Percentiles rank a stretch among this genome's conserved stretches.
Conservation (phyloP, 805 yeast genomes). For the Candida hungchunana region DNA sequence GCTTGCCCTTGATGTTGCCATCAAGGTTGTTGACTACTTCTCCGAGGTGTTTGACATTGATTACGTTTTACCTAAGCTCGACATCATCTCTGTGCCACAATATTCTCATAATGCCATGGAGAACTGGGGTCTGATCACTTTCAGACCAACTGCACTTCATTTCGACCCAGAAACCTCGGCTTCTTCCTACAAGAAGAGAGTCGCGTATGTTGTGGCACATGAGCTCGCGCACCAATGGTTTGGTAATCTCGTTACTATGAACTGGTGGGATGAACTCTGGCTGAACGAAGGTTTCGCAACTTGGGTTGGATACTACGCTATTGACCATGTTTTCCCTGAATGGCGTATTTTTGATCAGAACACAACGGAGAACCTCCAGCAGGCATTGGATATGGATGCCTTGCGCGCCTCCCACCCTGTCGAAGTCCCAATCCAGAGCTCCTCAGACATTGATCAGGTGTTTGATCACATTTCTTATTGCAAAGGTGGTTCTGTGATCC, state of each 20-base stretch:
- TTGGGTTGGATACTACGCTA: constrained; percentile 83
- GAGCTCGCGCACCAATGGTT: constrained; percentile 93
- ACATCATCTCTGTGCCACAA: constrained; percentile 75
- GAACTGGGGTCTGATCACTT: constrained; percentile 80
- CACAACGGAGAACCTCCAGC: constrained; percentile 66
- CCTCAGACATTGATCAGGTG: constrained; percentile 77
- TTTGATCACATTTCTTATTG: constrained; percentile 80
- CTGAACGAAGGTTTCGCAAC: constrained; percentile 87
- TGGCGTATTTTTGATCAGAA: constrained; percentile 83
- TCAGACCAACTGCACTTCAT: constrained; percentile 69
- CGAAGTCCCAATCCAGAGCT: constrained; percentile 74
- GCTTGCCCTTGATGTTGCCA: constrained; percentile 68
- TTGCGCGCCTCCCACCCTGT: constrained; percentile 81
- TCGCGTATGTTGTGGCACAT: constrained; percentile 81
- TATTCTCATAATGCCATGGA: constrained; percentile 89
- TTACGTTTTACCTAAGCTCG: constrained; percentile 78
- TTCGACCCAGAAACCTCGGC: constrained; percentile 66
- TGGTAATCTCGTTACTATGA: constrained; percentile 86
- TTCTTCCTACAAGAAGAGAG: constrained; percentile 59
- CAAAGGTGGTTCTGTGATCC: constrained; percentile 75
- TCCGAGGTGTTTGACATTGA: constrained; percentile 68
- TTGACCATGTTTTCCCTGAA: constrained; percentile 68
- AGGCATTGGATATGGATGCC: constrained; percentile 69
- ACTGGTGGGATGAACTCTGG: constrained; percentile 91
- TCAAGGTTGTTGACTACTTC: constrained; percentile 68